These are phyloP conservation scores for Agroathelia rolfsii DNA, from an alignment of 1,284 basidiomycete species.

Conservation along the genomic window DNA sequence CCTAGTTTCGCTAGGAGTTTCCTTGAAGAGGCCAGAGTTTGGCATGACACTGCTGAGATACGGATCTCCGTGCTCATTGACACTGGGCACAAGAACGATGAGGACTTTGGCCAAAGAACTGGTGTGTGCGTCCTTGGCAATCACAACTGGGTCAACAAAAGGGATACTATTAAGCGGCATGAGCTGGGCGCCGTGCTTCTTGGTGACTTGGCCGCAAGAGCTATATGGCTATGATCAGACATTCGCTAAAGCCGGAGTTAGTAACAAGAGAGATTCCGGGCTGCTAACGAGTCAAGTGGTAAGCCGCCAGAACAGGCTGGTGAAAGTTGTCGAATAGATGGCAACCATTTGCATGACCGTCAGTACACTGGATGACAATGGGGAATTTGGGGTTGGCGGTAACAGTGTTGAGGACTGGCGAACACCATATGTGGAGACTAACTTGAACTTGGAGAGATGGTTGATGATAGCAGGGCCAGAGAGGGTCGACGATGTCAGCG, in stretches of 20 bases:
- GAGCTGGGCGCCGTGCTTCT: constrained; percentile 77
- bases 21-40: constrained; percentile 89
- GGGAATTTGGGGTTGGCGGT: constrained; percentile 92
- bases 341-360: constrained; percentile 97
- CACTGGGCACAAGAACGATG: constrained; percentile 79
- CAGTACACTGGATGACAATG: constrained; percentile 98
- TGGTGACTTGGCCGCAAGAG: constrained; percentile 88
- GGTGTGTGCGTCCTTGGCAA: constrained; percentile 96
- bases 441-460: constrained; percentile 95
- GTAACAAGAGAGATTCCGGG: constrained; percentile 85
- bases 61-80: constrained; percentile 82
- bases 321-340: constrained; percentile 99
- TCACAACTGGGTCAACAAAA: constrained; percentile 94
- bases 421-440: constrained; percentile 94
- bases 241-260: constrained; percentile 94
- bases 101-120: constrained; percentile 92
- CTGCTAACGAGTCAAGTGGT: constrained; percentile 83
- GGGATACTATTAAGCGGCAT: constrained; percentile 99
- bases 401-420: constrained; percentile 96
- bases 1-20: constrained; percentile 99
- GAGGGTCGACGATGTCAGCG: constrained; percentile 78
- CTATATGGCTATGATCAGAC: constrained; percentile 97
- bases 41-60: constrained; percentile 96
- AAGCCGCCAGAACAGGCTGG: constrained; percentile 88
- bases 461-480: constrained; percentile 77